Evolutionary conservation across 352 stramenopile species (phyloP).

Genomic region (Phytopythium aichiense): DNA sequence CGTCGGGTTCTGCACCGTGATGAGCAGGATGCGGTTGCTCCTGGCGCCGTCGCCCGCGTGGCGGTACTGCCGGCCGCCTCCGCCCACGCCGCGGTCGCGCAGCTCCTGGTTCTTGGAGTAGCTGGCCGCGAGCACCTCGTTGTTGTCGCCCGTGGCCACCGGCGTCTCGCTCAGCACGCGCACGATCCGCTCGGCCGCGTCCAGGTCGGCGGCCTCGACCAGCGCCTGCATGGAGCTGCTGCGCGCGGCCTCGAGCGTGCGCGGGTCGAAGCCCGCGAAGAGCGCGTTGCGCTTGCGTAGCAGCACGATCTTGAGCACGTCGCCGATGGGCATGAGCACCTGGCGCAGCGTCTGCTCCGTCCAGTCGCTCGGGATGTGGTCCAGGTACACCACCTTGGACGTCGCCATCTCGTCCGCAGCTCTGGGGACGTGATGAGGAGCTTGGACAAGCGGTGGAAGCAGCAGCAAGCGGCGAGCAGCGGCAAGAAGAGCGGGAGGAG

Average conservation of each 20-base stretch:
- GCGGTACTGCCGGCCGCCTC: slow-evolving; percentile 6
- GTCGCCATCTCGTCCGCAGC: slow-evolving; percentile 8
- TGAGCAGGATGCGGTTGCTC: slow-evolving; percentile 54
- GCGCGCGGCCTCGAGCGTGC: slow-evolving; percentile 23
- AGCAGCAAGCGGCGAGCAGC: background rate
- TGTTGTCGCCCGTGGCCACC: slow-evolving; percentile 17
- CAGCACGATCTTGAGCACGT: slow-evolving; percentile 37
- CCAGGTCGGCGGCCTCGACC: slow-evolving; percentile 32
- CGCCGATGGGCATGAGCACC: slow-evolving; percentile 21
- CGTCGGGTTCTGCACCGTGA: slow-evolving; percentile 65
- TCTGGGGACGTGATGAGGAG: no score
- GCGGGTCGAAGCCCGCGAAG: slow-evolving; percentile 33
- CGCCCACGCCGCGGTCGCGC: slow-evolving; percentile 22
- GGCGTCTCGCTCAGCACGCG: slow-evolving; percentile 19
- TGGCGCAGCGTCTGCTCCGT: slow-evolving; percentile 32
- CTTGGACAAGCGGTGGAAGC: background rate
- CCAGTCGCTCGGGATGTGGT: slow-evolving; percentile 41
- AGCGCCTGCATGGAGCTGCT: slow-evolving; percentile 44
- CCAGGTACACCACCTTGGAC: slow-evolving; percentile 55
- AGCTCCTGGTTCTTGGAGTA: slow-evolving; percentile 69
- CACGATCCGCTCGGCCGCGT: slow-evolving; percentile 25
- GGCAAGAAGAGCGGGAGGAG: background rate
- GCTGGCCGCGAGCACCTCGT: slow-evolving; percentile 18
- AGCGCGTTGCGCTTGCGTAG: slow-evolving; percentile 53
- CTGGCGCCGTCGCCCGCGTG: slow-evolving; percentile 9